Percentiles rank a stretch among this genome's conserved stretches.
Evolutionary conservation across 2,329 filamentous ascomycete species (phyloP).

Genomic region (Cladophialophora bantiana): DNA sequence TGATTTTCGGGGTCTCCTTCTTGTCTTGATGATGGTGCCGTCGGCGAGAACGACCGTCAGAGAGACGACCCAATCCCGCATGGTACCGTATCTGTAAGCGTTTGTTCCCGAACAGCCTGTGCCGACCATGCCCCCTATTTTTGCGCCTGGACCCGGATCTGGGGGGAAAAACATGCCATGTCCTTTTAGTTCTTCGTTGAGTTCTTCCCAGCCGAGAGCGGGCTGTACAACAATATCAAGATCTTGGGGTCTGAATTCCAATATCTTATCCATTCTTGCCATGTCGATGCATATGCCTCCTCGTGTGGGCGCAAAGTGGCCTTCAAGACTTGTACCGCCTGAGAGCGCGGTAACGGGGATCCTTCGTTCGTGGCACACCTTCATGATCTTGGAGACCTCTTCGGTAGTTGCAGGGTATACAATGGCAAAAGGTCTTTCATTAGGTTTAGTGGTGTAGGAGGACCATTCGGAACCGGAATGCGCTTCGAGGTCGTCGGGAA

Average conservation of each 20-base stretch:
- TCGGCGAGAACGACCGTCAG: constrained; percentile 89
- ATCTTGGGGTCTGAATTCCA: constrained; percentile 78
- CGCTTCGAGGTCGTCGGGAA: constrained; percentile 58
- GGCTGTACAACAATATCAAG: constrained; percentile 79
- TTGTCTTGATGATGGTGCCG: constrained; percentile 87
- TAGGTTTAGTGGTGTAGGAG: constrained; percentile 54
- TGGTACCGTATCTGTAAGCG: constrained; percentile 89
- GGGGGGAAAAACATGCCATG: constrained; percentile 89
- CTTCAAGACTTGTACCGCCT: constrained; percentile 87
- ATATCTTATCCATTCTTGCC: constrained; percentile 79
- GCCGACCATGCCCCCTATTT: constrained; percentile 77
- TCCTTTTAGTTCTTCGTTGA: constrained; percentile 78
- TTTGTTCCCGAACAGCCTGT: constrained; percentile 75
- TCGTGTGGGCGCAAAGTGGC: constrained; percentile 82
- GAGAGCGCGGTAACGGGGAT: constrained; percentile 89
- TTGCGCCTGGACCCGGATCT: constrained; percentile 87
- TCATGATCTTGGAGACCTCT: constrained; percentile 86
- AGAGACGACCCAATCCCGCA: constrained; percentile 90
- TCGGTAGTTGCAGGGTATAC: constrained; percentile 79
- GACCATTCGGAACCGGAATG: constrained; percentile 71
- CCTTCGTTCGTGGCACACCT: constrained; percentile 78
- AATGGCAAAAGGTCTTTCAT: constrained; percentile 63
- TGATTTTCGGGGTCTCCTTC: constrained; percentile 85
- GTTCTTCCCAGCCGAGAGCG: constrained; percentile 82
- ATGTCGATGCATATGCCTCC: constrained; percentile 89